phyloP scores from a whole-genome alignment of 1,139 yeast species.

The Blastobotrys raffinosifermentans region DNA sequence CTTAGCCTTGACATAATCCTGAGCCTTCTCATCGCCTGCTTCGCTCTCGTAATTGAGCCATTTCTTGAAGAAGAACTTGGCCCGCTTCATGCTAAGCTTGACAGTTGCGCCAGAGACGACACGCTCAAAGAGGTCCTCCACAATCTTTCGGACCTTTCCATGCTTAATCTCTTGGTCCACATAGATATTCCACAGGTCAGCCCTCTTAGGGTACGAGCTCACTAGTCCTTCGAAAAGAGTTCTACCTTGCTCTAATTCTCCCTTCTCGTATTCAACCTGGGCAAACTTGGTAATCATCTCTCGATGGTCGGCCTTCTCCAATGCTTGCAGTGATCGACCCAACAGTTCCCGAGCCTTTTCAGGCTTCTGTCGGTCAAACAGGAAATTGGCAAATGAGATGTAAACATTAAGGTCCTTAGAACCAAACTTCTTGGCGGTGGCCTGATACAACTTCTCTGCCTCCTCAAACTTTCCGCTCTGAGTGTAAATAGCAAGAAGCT shows the following conservation, averaged over 20 bases:
- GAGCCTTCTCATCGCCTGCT: constrained; percentile 59
- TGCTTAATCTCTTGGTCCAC: constrained; percentile 83
- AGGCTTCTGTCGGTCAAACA: constrained; percentile 46
- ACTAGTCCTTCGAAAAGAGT: constrained; percentile 89
- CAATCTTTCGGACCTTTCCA: constrained; percentile 38
- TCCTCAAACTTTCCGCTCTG: constrained; percentile 57
- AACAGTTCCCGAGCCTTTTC: constrained; percentile 65
- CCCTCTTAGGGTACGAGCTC: constrained; percentile 84
- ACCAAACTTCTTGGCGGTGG: constrained; percentile 77
- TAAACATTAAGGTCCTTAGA: constrained; percentile 35
- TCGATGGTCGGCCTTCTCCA: constrained; percentile 72
- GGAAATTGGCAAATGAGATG: constrained; percentile 68
- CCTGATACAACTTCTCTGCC: constrained; percentile 63
- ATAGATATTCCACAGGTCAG: constrained; percentile 92
- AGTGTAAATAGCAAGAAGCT: constrained; percentile 66
- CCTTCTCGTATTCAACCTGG: constrained; percentile 76
- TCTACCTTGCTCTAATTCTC: constrained; percentile 92
- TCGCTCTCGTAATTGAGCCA: constrained; percentile 81
- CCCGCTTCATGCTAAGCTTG: constrained; percentile 83
- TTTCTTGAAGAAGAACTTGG: constrained; percentile 88
- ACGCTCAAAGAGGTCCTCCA: constrained; percentile 69
- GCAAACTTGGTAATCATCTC: constrained; percentile 86
- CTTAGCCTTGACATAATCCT: constrained; percentile 83
- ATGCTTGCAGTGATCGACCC: constrained; percentile 63
- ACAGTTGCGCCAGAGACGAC: constrained; percentile 43